Evolutionary conservation across 192 early-diverging fungal species (phyloP), one percentile per base, ranked within the genome.

Genomic region (Backusella morwellensis): DNA sequence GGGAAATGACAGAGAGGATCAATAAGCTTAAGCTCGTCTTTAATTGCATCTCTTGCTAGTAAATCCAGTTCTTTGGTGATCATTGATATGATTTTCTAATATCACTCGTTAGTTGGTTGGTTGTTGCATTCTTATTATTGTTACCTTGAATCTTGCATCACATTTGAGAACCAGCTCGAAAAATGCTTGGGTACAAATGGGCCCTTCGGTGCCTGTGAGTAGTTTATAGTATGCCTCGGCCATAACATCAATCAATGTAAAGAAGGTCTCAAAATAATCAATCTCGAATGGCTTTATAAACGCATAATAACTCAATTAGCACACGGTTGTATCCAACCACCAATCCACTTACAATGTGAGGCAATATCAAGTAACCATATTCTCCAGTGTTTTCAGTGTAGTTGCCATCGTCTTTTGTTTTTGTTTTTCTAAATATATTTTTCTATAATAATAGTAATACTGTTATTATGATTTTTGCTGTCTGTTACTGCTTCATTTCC

Each of bases 211-310:
- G 21, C 73, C 79, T 66, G 66, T 41, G 15, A 86, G 68, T 11
- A 86, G 42, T 54, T 84, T 86, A 68, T 86, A 75, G 77, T 92
- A 92, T 72, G 88, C 86, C 54, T 91, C 88, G 4, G 84, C 83
- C 6, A 90, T 81, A 14, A 91, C 86, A 69, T 92, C 89, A 52
- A 88, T 88, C 23, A 92, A 81, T 40, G 91, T 90, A 78, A 88
- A 90, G 77, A 91, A 91, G 26, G 87, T 87, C 71, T 92, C 90
- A 38, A 92, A 77, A 82, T 89, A 92, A 77, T 91, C 90, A 68
- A 92, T 70, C 71, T 92, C 91, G 73, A 89, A 91, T 17, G 91
- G 90, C 85, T 86, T 38, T 38, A 50, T 40, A 63, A 34, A 5
- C 15, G 15, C 15, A 44, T 19, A 34, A 69, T 23, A 21, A 17